Evolutionary conservation across 2,329 filamentous ascomycete genomes (phyloP), one percentile per base, ranked within the genome.

Genomic region (Rosellinia necatrix): DNA sequence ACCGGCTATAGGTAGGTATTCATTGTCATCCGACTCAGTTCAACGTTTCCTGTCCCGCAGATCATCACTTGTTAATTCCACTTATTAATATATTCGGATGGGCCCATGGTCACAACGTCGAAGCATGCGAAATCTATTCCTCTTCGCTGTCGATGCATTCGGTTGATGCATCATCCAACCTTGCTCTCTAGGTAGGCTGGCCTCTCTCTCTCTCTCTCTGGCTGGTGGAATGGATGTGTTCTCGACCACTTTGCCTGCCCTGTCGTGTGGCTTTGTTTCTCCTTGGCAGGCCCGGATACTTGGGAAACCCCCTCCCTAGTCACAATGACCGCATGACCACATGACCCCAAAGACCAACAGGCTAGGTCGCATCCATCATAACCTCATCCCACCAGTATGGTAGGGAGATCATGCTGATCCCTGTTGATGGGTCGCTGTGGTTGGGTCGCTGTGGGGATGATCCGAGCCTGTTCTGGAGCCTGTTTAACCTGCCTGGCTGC

Each of bases 341-440:
- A 57, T 58, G 60, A 61, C 58, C 60, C 58, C 34, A 56, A 44
- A 46, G 43, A 32, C 29, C 10, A 47, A 17, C 35, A 50, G 51
- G 49, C 58, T 62, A 59, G 63, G 54, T 57, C 63, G 46, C 46
- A 57, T 53, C 17, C 40, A 51, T 43, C 42, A 48, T 57, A 53
- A 40, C 59, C 65, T 65, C 63, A 66, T 67, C 59, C 66, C 66
- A 67, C 59, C 53, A 53, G 53, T 53, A 30, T 65, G 66, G 66
- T 60, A 63, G 49, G 34, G 50, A 27, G 64, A 66, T 66, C 65
- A 59, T 55, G 62, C 43, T 56, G 59, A 67, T 69, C 67, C 55
- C 62, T 52, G 61, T 57, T 51, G 19, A 40, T 53, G 49, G 59
- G 41, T 34, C 48, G 58, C 54, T 35, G 43, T 60, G 49, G 54